Evolutionary conservation across 2,329 filamentous ascomycete genomes (phyloP), one percentile per base, ranked within the genome.

Genomic region (Fusarium sp.): DNA sequence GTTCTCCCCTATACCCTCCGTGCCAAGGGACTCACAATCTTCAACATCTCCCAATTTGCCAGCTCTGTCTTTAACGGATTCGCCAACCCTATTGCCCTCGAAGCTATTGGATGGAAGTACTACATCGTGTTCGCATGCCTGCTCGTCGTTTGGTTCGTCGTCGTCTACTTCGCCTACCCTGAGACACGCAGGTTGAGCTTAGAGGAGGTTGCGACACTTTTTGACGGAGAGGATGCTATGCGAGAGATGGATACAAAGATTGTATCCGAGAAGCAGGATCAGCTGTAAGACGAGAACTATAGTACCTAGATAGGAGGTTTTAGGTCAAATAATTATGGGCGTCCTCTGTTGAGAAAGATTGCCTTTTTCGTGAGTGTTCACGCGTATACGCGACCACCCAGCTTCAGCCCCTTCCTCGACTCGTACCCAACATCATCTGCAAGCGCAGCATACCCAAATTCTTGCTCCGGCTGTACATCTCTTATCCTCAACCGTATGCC

Each of bases 1-100:
- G 76, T 89, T 1, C 85, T 88, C 75, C 87, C 87, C 1, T 89
- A 85, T 75, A 82, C 84, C 3, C 84, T 86, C 59, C 85, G 87
- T 30, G 84, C 86, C 11, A 87, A 86, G 72, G 87, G 87, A 75
- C 84, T 89, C 52, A 73, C 76, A 1, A 65, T 77, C 63, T 77
- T 77, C 54, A 65, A 72, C 0, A 61, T 52, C 4, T 45, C 60
- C 1, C 58, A 66, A 12, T 66, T 52, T n/a, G 15, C 17, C 25
- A 50, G 33, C 11, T 38, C 12, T 6, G 38, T 72, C 6, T 70
- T 67, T 30, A 70, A 70, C 37, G 59, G 59, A 2, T 70, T 70
- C 22, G 68, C 30, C 3, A 70, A 70, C 22, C 68, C 68, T 2
- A 37, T 67, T 2, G 50, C 38, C 2, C 27, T 70, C 9, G 54